phyloP scores from a whole-genome alignment of 2,329 filamentous ascomycete genomes.

The Trichocomaceae sp. region DNA sequence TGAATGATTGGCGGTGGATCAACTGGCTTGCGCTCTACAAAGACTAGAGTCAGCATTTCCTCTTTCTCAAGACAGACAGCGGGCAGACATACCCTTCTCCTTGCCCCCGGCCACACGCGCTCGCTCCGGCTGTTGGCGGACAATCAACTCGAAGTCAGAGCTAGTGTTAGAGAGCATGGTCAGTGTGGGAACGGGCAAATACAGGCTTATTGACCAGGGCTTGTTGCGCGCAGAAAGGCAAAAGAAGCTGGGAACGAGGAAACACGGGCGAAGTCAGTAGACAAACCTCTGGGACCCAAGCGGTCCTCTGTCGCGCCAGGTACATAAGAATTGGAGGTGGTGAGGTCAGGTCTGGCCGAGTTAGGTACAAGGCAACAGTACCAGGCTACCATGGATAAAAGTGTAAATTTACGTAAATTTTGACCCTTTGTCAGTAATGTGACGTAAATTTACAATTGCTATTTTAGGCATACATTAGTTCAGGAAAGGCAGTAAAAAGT shows the following conservation, averaged over 20 bases:
- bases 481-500: too few species aligned
- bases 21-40: conserved; percentile 70
- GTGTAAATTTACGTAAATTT: too few species aligned
- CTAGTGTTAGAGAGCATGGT: conserved; percentile 40
- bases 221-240: too few species aligned
- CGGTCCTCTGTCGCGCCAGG: conserved; percentile 6
- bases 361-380: conserved; percentile 7
- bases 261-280: conserved; percentile 12
- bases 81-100: conserved; percentile 57
- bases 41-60: background rate
- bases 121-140: conserved; percentile 62
- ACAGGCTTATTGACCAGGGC: too few species aligned
- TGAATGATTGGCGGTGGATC: conserved; percentile 79
- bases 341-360: background rate
- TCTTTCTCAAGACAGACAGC: background rate
- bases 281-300: conserved; percentile 36
- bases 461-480: too few species aligned
- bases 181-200: conserved; percentile 27
- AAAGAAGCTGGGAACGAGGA: conserved; percentile 3
- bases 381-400: too few species aligned
- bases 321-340: background rate
- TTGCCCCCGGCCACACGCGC: conserved; percentile 65
- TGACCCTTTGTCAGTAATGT: too few species aligned
- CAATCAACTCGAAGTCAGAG: conserved; percentile 50
- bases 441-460: too few species aligned